phyloP scores from a whole-genome alignment of 2,329 filamentous ascomycete genomes.

The Canariomyces notabilis region DNA sequence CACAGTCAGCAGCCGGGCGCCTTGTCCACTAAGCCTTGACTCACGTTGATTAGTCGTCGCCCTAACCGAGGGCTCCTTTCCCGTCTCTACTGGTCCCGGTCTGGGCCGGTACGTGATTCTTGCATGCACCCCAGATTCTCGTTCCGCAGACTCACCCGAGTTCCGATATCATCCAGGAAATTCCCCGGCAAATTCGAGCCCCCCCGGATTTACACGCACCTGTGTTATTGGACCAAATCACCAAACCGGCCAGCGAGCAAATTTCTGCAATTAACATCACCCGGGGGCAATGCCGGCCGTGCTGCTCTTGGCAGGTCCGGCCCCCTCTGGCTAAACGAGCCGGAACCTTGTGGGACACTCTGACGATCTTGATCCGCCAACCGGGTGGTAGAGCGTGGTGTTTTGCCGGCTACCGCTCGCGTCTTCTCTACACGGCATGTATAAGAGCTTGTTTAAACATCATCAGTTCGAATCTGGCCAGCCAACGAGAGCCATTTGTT shows the following conservation, averaged over 20 bases:
- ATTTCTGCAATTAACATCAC: too few species aligned
- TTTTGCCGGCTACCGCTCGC: background rate
- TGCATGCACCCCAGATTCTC: background rate
- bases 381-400: background rate
- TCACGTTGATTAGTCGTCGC: background rate
- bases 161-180: background rate
- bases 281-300: background rate
- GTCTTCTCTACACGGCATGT: background rate
- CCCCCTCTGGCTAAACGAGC: constrained; percentile 9
- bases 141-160: background rate
- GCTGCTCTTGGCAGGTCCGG: background rate
- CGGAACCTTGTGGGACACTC: background rate
- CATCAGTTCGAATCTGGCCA: background rate
- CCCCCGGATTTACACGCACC: background rate
- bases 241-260: too few species aligned
- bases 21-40: too few species aligned
- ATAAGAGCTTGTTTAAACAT: constrained; percentile 4
- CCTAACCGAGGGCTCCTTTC: background rate
- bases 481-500: background rate
- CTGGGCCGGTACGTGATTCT: too few species aligned
- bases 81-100: too few species aligned
- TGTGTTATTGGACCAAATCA: background rate
- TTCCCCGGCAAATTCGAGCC: background rate
- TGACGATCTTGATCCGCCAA: background rate
- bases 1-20: too few species aligned